Conservation (phyloP, 2,329 filamentous ascomycete genomes). For the Ophiocordyceps sinensis region DNA sequence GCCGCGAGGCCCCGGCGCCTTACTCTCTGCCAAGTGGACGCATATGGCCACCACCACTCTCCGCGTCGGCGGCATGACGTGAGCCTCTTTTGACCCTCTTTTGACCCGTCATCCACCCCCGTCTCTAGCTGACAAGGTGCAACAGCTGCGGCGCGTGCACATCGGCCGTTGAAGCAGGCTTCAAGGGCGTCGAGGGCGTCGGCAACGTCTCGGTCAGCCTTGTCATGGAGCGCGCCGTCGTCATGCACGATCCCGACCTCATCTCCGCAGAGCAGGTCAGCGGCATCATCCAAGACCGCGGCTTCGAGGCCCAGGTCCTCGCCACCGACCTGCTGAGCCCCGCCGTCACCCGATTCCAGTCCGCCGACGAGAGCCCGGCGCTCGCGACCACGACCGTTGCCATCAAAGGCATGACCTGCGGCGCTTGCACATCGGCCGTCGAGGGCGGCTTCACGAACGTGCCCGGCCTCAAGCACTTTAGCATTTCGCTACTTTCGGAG, state of each 20-base stretch:
- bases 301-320: constrained; percentile 85
- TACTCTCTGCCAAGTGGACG: constrained; percentile 20
- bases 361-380: constrained; percentile 23
- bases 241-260: constrained; percentile 69
- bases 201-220: constrained; percentile 82
- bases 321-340: constrained; percentile 58
- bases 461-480: constrained; percentile 59
- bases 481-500: constrained; percentile 71
- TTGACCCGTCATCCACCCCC: background rate
- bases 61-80: constrained; percentile 78
- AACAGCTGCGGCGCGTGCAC: constrained; percentile 83
- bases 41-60: constrained; percentile 84
- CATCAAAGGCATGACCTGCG: constrained; percentile 82
- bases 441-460: constrained; percentile 68
- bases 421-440: constrained; percentile 74
- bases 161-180: constrained; percentile 84
- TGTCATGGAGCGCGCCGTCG: constrained; percentile 89
- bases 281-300: constrained; percentile 81
- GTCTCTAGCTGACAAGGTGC: constrained; percentile 23
- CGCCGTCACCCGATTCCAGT: constrained; percentile 22
- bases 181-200: constrained; percentile 68
- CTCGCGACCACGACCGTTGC: constrained; percentile 59
- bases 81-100: constrained; percentile 18
- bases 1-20: constrained; percentile 18
- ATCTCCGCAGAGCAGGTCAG: constrained; percentile 63